These are phyloP conservation scores for Sanghuangporus sanghuang DNA, from an alignment of 1,284 basidiomycete genomes.

Conservation along the genomic window DNA sequence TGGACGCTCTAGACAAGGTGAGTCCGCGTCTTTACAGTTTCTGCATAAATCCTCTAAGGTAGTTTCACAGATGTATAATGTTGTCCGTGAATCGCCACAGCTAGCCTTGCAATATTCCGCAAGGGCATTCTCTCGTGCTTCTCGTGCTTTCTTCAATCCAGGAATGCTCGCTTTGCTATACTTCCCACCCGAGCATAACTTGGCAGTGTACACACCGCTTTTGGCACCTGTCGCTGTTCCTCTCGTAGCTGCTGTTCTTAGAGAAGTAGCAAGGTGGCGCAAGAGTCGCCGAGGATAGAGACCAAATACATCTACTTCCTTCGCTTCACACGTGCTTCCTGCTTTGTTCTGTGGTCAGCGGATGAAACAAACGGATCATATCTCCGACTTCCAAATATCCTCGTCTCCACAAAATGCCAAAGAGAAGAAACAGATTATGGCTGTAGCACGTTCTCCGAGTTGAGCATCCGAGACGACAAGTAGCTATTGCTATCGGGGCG, in stretches of 20 bases:
- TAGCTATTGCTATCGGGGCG: too few relatives aligned
- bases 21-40: conserved; percentile 21
- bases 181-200: conserved; percentile 94
- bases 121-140: conserved; percentile 67
- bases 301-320: not conserved
- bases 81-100: conserved; percentile 36
- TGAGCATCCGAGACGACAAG: too few relatives aligned
- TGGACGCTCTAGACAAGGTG: conserved; percentile 70
- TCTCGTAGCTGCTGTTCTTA: conserved; percentile 66
- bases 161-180: conserved; percentile 94
- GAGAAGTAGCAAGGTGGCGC: conserved; percentile 62
- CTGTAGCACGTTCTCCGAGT: too few relatives aligned
- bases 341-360: not conserved
- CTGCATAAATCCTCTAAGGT: conserved; percentile 4
- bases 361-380: too few relatives aligned
- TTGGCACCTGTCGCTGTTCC: conserved; percentile 88
- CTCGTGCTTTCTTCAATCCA: conserved; percentile 94
- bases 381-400: too few relatives aligned
- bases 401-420: too few relatives aligned
- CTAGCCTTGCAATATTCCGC: conserved; percentile 58
- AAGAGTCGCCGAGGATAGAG: not conserved
- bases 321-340: not conserved
- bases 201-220: conserved; percentile 89
- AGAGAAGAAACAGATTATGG: too few relatives aligned
- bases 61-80: conserved; percentile 38